Base-by-base conservation (phyloP, 495 filamentous ascomycete species). In the Daldinia childiae region DNA sequence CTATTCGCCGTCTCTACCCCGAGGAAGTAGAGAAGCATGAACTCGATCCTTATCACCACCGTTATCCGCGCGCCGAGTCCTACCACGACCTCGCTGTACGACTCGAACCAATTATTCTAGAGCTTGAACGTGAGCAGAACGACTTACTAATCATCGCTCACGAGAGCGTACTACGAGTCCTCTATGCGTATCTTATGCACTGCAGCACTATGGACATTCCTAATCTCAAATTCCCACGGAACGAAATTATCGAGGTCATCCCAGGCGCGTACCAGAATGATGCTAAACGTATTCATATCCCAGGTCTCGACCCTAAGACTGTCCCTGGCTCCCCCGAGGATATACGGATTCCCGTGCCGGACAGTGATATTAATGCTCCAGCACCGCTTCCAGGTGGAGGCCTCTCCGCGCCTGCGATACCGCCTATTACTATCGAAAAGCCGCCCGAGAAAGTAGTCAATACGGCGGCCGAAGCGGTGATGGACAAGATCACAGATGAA, bases 181-280 rank as follows among this genome's bases (percentile, higher is more conserved):
- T 99, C 26, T 99, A 98, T 76, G 94, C 95, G 12, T 99, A 99
- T 77, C 86, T 98, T 38, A 98, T 98, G 96, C 96, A 97, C 64
- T 98, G 96, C 81, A 93, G 93, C 79, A 94, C 96, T n/a, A 90
- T 89, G 70, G 93, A 97, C 73, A 99, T 99, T 67, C 96, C 96
- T 17, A 91, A 89, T 73, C 87, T 99, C 63, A 91, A 93, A 66
- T 99, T 99, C 75, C 94, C 95, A 11, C 91, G 96, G 9, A 90
- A 99, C 78, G 93, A 98, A 77, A 97, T 99, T 72, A 94, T 99
- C 75, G 96, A 99, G 86, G 97, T 99, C 62, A 97, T 99, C 60
- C 96, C 96, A 2, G 93, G 94, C 56, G 94, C 92, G 43, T 99
- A 99, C 77, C 94, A 97, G 79, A 99, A 99, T 78, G 91, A 93